Evolutionary conservation across 2,329 filamentous ascomycete species (phyloP), one percentile per base, ranked within the genome.

Genomic region (Eutypella sp.): DNA sequence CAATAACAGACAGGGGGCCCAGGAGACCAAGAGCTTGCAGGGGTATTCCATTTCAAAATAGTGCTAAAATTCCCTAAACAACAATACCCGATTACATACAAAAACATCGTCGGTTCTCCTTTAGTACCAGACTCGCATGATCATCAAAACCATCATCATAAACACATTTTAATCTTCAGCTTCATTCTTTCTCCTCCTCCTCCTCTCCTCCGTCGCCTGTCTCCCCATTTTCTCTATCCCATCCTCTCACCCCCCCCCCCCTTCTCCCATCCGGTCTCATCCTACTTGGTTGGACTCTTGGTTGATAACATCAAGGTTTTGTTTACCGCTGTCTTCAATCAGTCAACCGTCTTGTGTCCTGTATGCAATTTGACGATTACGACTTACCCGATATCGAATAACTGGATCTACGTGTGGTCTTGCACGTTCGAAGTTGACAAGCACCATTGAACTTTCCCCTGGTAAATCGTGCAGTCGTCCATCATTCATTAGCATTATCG

Each of bases 1-100:
- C 52, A 56, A 51, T 46, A 48, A 47, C 48, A 48, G 44, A 46
- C 51, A 46, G 34, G 38, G 33, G n/a, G n/a, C n/a, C n/a, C n/a
- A n/a, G n/a, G n/a, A n/a, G n/a, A n/a, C n/a, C n/a, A n/a, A n/a
- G n/a, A n/a, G 42, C 48, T 44, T 48, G 34, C 37, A 42, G 40
- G 23, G 38, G 45, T 45, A 39, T 48, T 45, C 41, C 31, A 47
- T 51, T 51, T 49, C 55, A 59, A 52, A 47, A 59, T 56, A 60
- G n/a, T n/a, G n/a, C 59, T 47, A 62, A 62, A 52, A 60, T 59
- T 48, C 55, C 36, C 36, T 39, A 58, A 53, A 55, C 47, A 53
- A 53, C 52, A 54, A 57, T 44, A 42, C n/a, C n/a, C n/a, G n/a
- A 49, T 51, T 16, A 39, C 9, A 55, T 57, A 61, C 54, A 61